Conservation (phyloP, 768 basidiomycete genomes). For the Lenzites betulinus region DNA sequence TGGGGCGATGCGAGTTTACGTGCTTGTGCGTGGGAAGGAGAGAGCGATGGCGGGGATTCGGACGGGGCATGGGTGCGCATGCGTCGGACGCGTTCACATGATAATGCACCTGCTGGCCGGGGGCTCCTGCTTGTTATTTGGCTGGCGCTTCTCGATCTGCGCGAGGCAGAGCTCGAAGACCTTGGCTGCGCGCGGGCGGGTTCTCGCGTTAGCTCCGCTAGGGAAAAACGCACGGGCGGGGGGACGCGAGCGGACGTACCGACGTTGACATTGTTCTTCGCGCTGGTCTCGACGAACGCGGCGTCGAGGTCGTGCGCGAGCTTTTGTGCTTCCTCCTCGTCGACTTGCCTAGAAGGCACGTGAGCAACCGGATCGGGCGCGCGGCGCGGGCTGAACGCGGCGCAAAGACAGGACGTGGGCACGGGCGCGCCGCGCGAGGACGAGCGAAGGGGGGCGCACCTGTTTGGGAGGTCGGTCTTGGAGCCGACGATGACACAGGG, state of each 20-base stretch:
- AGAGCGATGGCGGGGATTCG: too few species aligned
- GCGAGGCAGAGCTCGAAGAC: conserved; percentile 84
- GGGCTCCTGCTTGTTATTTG: conserved; percentile 48
- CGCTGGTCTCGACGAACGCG: conserved; percentile 87
- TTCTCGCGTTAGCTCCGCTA: conserved; percentile 3
- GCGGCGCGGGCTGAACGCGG: conserved; percentile 19
- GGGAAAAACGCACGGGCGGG: background rate
- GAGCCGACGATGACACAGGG: conserved; percentile 95
- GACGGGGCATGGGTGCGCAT: too few species aligned
- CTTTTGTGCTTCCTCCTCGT: conserved; percentile 68
- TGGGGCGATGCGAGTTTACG: conserved; percentile 12
- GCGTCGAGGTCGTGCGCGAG: conserved; percentile 73
- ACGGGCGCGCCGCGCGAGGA: background rate
- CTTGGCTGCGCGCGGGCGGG: conserved; percentile 49
- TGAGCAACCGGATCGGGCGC: conserved; percentile 35
- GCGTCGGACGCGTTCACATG: conserved; percentile 46
- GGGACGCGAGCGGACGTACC: conserved; percentile 54
- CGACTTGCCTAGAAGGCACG: conserved; percentile 63
- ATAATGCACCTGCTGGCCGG: conserved; percentile 49
- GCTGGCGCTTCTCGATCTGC: conserved; percentile 78
- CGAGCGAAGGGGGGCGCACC: conserved; percentile 47
- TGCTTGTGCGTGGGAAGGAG: background rate
- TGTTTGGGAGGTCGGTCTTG: conserved; percentile 79
- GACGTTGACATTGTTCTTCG: conserved; percentile 84
- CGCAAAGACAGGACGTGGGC: conserved; percentile 3